Evolutionary conservation across 257 asterid genomes (phyloP).

Genomic region (Scutellaria galericulata): DNA sequence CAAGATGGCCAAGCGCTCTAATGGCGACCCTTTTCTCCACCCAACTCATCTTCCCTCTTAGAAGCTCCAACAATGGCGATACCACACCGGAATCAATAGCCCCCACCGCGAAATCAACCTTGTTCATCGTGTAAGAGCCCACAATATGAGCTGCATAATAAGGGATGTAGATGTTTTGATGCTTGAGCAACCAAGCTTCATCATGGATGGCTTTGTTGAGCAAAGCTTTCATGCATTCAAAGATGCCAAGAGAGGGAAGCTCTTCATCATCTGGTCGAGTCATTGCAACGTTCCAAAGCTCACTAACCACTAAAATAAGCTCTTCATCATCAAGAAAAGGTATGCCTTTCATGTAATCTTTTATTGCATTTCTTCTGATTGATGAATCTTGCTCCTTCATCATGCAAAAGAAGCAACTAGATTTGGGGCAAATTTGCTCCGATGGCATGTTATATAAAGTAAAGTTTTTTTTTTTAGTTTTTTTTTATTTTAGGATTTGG

Average conservation of each 20-base stretch:
- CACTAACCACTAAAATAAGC: constrained; percentile 67
- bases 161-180: constrained; percentile 72
- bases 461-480: neutral
- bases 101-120: constrained; percentile 46
- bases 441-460: constrained; percentile 30
- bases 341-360: constrained; percentile 46
- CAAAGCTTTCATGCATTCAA: constrained; percentile 66
- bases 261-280: constrained; percentile 58
- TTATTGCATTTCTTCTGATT: constrained; percentile 41
- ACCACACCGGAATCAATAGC: constrained; percentile 69
- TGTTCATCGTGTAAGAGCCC: constrained; percentile 77
- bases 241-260: constrained; percentile 67
- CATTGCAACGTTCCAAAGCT: constrained; percentile 81
- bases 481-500: constrained; percentile 33
- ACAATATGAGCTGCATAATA: constrained; percentile 88
- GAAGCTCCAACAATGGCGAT: constrained; percentile 64
- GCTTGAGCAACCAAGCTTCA: constrained; percentile 55
- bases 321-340: constrained; percentile 58
- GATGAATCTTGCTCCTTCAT: constrained; percentile 60
- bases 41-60: constrained; percentile 84
- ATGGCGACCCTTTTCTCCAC: constrained; percentile 88
- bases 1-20: constrained; percentile 84
- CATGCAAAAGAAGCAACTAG: constrained; percentile 74
- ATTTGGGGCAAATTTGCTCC: constrained; percentile 37
- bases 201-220: constrained; percentile 55